Evolutionary conservation across 768 basidiomycete genomes (phyloP).

Genomic region (Naganishia onofrii): DNA sequence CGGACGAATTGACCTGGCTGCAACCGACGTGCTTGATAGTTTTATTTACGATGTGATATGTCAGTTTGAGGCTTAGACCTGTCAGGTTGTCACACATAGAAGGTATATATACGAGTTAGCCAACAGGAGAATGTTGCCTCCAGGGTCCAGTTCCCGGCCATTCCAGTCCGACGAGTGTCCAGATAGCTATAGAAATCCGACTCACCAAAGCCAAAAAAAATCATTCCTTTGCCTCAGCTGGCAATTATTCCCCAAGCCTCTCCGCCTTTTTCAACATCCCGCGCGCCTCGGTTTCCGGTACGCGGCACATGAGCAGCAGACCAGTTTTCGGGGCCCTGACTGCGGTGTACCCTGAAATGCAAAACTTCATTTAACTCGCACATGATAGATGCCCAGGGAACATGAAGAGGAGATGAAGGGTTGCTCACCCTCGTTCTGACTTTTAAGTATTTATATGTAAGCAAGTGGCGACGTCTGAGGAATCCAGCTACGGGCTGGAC

Average conservation of each 20-base stretch:
- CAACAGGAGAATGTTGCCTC: not conserved
- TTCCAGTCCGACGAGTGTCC: not conserved
- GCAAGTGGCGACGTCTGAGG: too few species aligned
- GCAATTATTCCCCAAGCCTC: not conserved
- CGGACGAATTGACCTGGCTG: not conserved
- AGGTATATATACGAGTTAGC: not conserved
- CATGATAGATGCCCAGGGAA: not conserved
- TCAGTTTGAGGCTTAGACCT: not conserved
- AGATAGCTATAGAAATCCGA: not conserved
- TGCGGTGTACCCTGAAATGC: not conserved
- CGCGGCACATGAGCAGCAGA: not conserved
- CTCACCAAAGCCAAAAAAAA: too few species aligned
- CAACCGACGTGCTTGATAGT: constrained; percentile 3
- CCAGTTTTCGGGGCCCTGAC: not conserved
- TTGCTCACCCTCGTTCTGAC: not conserved
- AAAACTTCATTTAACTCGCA: not conserved
- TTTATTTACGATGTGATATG: constrained; percentile 18
- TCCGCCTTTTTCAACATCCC: not conserved
- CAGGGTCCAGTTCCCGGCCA: not conserved
- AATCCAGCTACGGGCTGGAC: too few species aligned
- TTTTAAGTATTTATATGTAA: too few species aligned
- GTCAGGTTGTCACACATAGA: not conserved
- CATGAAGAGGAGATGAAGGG: not conserved
- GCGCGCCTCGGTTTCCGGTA: too few species aligned
- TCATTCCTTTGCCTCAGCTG: not conserved